A percentile compares a stretch with the other conserved stretches of the same genome.
phyloP scores from a whole-genome alignment of 1,284 basidiomycete genomes.

The Coniferiporia sulphurascens region DNA sequence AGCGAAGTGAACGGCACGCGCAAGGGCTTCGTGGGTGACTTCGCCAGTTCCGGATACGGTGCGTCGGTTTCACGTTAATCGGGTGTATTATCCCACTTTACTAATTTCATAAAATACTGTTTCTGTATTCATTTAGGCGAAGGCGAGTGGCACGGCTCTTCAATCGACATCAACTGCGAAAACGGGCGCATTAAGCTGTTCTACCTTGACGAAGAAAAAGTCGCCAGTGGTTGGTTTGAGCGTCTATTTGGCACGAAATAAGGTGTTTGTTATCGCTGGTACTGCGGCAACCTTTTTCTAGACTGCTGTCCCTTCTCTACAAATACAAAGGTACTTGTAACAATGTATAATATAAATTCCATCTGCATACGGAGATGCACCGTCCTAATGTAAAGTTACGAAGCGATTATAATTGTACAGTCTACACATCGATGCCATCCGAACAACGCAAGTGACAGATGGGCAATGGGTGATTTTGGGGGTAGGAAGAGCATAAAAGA shows the following conservation, averaged over 20 bases:
- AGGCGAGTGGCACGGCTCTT: slow-evolving; percentile 15
- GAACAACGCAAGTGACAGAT: background rate
- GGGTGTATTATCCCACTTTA: background rate
- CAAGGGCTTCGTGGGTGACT: slow-evolving; percentile 17
- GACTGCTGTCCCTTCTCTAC: background rate
- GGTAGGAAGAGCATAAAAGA: background rate
- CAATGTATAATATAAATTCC: background rate
- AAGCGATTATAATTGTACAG: background rate
- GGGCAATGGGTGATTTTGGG: background rate
- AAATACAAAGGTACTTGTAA: background rate
- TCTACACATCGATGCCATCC: background rate
- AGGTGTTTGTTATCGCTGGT: background rate
- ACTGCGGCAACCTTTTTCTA: background rate
- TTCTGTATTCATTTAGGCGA: slow-evolving; percentile 5
- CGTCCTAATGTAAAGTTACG: background rate
- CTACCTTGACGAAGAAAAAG: slow-evolving; percentile 15
- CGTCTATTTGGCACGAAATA: background rate
- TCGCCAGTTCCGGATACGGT: slow-evolving; percentile 13
- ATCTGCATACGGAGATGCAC: background rate
- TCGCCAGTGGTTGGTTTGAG: background rate
- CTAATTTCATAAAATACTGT: background rate
- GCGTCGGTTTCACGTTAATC: background rate
- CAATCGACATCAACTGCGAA: slow-evolving; percentile 14
- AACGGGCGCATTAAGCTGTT: slow-evolving; percentile 16
- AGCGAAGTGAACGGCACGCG: slow-evolving; percentile 11